phyloP scores from a whole-genome alignment of 805 yeast species.

The Torulaspora franciscae region DNA sequence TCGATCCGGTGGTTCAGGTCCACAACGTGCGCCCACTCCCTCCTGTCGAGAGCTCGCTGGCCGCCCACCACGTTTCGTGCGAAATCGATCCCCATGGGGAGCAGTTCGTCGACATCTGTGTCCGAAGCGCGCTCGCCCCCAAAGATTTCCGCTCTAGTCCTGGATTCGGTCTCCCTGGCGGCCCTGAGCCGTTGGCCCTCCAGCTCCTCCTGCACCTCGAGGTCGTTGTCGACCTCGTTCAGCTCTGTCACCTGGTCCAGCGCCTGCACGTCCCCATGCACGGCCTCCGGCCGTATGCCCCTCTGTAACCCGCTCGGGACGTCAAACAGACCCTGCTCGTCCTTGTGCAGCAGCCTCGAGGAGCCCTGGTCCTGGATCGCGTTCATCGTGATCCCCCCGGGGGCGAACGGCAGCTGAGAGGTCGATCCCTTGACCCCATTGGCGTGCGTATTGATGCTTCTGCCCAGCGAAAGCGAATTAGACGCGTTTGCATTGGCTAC shows the following conservation, averaged over 20 bases:
- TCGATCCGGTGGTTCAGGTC: slow-evolving; percentile 78
- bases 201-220: no score
- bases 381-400: slow-evolving; percentile 67
- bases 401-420: slow-evolving; percentile 79
- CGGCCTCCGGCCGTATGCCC: slow-evolving; percentile 46
- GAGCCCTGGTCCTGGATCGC: slow-evolving; percentile 19
- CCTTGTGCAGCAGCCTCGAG: slow-evolving; percentile 52
- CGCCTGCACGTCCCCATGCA: slow-evolving; percentile 11
- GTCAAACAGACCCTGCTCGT: slow-evolving; percentile 71
- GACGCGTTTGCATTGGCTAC: slow-evolving; percentile 50
- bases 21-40: slow-evolving; percentile 93
- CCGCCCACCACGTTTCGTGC: slow-evolving; percentile 37
- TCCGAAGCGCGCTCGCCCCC: slow-evolving; percentile 17
- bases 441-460: slow-evolving; percentile 60
- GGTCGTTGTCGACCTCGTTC: slow-evolving; percentile 34
- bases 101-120: slow-evolving; percentile 39
- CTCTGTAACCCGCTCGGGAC: slow-evolving; percentile 76
- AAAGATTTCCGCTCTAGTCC: slow-evolving; percentile 11
- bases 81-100: slow-evolving; percentile 49
- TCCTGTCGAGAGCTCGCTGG: slow-evolving; percentile 35
- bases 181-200: slow-evolving; percentile 33
- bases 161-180: slow-evolving; percentile 23
- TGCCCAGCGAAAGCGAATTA: slow-evolving; percentile 65
- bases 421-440: slow-evolving; percentile 66
- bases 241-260: slow-evolving; percentile 24